Conservation (phyloP, 768 basidiomycete genomes). For the Lepiota brunneoincarnata region DNA sequence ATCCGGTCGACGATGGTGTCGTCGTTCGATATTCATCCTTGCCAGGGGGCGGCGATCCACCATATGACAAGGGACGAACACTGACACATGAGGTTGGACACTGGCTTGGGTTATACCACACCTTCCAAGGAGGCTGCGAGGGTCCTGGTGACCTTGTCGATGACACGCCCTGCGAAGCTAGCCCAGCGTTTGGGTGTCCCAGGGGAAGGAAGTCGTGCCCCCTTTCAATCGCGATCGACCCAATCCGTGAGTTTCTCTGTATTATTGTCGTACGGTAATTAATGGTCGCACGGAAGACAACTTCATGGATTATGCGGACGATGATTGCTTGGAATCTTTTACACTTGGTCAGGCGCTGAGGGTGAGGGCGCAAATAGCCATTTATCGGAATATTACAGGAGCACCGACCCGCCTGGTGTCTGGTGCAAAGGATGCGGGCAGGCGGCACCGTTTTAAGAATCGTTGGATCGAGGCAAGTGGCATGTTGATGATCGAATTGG, state of each 20-base stretch:
- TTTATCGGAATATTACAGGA: slow-evolving; percentile 7
- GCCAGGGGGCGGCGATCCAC: slow-evolving; percentile 29
- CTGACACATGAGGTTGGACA: slow-evolving; percentile 45
- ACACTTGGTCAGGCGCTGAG: slow-evolving; percentile 7
- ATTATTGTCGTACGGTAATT: neutral
- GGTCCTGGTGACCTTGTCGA: slow-evolving; percentile 34
- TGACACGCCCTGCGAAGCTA: slow-evolving; percentile 37
- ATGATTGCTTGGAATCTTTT: slow-evolving; percentile 5
- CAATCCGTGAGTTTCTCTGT: slow-evolving; percentile 15
- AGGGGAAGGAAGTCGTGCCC: slow-evolving; percentile 22
- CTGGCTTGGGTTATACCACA: slow-evolving; percentile 47
- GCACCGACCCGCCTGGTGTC: no score
- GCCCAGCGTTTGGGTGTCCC: slow-evolving; percentile 29
- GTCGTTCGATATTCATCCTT: slow-evolving; percentile 27
- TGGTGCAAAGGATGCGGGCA: no score
- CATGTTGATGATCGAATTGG: no score
- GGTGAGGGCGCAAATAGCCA: slow-evolving; percentile 1
- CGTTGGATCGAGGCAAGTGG: no score
- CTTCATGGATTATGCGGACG: slow-evolving; percentile 12
- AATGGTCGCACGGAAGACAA: slow-evolving; percentile 5
- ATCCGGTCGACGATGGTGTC: slow-evolving; percentile 37
- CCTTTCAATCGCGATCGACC: slow-evolving; percentile 10
- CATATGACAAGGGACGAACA: slow-evolving; percentile 37
- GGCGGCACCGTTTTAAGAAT: no score
- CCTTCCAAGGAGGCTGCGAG: slow-evolving; percentile 39